Conservation (phyloP, 331 rosid species). For the Acacia pycnantha region DNA sequence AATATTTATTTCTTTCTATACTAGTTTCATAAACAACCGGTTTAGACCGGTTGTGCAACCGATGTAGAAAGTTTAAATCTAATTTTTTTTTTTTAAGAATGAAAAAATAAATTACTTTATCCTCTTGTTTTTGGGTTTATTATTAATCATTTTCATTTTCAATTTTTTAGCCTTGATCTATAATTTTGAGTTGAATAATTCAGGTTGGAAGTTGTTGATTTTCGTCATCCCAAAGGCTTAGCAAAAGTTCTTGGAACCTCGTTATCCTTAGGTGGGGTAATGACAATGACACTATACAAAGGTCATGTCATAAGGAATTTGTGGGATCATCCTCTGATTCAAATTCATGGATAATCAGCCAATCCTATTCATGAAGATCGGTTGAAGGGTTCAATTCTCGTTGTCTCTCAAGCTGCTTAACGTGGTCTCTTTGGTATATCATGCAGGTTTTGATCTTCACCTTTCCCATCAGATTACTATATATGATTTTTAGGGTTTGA, state of each 20-base stretch:
- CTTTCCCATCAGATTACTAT: neutral
- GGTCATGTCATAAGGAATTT: slow-evolving; percentile 54
- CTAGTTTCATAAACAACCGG: no score
- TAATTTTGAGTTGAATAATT: neutral
- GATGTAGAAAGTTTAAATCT: no score
- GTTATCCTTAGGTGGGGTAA: slow-evolving; percentile 69
- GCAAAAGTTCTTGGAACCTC: slow-evolving; percentile 73
- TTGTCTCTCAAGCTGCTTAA: slow-evolving; percentile 60
- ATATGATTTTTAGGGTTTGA: neutral
- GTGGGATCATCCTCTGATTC: slow-evolving; percentile 55
- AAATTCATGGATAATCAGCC: slow-evolving; percentile 34
- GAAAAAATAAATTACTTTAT: no score
- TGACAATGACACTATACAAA: slow-evolving; percentile 79
- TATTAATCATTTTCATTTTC: neutral
- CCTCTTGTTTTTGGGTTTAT: no score
- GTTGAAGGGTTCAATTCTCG: slow-evolving; percentile 78
- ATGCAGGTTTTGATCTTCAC: slow-evolving; percentile 63
- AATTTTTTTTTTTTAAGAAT: no score
- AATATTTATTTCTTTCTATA: no score
- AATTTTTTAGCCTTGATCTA: neutral
- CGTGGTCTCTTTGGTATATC: slow-evolving; percentile 75
- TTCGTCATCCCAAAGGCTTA: slow-evolving; percentile 51
- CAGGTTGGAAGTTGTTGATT: slow-evolving; percentile 61
- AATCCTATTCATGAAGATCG: slow-evolving; percentile 46
- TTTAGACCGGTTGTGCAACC: no score